phyloP scores from a whole-genome alignment of 176 grass and related monocot species.

The Oryza glumipatula region DNA sequence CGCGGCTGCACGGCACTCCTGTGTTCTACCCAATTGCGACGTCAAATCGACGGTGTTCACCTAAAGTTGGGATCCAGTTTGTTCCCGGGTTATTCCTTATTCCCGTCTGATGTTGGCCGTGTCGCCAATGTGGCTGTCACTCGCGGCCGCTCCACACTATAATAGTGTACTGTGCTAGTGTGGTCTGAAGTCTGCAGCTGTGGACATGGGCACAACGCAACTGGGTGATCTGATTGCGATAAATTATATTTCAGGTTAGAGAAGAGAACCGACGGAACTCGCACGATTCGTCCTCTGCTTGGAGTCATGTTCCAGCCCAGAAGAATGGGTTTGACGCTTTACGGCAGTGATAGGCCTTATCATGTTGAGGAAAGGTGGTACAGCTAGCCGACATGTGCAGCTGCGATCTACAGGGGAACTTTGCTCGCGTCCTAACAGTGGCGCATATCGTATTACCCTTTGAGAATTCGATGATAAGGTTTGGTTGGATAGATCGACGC shows the following conservation, averaged over 20 bases:
- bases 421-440: background rate
- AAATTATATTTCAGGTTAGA: background rate
- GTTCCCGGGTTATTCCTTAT: background rate
- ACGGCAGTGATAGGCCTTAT: background rate
- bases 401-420: background rate
- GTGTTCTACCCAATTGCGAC: background rate
- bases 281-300: background rate
- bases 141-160: background rate
- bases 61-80: constrained; percentile 1
- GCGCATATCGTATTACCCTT: background rate
- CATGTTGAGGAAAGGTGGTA: background rate
- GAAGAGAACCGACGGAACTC: background rate
- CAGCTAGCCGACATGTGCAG: background rate
- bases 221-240: background rate
- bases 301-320: background rate
- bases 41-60: background rate
- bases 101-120: background rate
- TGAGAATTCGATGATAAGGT: background rate
- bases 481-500: background rate
- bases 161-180: background rate
- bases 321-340: background rate
- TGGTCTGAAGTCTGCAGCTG: background rate
- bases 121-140: background rate
- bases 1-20: background rate
- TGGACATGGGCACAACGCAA: background rate